These are phyloP conservation scores for Clavariopsis aquatica DNA, from an alignment of 495 filamentous ascomycete species.

Conservation along the genomic window DNA sequence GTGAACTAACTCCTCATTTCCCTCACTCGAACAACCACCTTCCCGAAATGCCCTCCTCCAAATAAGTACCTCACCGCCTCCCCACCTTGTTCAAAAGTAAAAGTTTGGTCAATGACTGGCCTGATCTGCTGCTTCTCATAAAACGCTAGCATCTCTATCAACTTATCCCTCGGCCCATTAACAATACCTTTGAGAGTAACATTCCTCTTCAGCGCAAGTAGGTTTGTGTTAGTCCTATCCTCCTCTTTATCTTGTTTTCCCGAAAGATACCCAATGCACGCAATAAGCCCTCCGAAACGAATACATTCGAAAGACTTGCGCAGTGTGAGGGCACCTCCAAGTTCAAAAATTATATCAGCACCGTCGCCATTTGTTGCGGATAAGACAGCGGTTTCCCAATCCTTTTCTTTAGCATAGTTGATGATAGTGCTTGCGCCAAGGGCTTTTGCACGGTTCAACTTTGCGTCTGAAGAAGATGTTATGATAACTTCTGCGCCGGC, in stretches of 20 bases:
- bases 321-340: constrained; percentile 52
- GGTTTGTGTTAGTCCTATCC: constrained; percentile 45
- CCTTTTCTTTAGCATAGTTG: constrained; percentile 50
- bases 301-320: constrained; percentile 48
- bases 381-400: constrained; percentile 50
- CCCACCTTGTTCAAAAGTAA: constrained; percentile 43
- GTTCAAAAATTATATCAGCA: constrained; percentile 54
- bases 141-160: constrained; percentile 41
- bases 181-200: constrained; percentile 33
- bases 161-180: constrained; percentile 32
- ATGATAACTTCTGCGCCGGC: constrained; percentile 48
- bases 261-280: constrained; percentile 50
- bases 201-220: constrained; percentile 44
- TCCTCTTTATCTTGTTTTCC: constrained; percentile 52
- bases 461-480: constrained; percentile 51
- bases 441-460: constrained; percentile 47
- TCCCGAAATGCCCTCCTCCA: constrained; percentile 50
- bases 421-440: constrained; percentile 50
- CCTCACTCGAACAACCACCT: constrained; percentile 48
- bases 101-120: constrained; percentile 41
- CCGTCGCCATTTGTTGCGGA: constrained; percentile 44
- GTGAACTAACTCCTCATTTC: constrained; percentile 14
- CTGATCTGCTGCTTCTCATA: constrained; percentile 41
- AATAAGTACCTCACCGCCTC: constrained; percentile 52
- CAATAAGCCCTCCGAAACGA: constrained; percentile 50